Percentiles rank a stretch among this genome's conserved stretches.
Evolutionary conservation across 805 yeast species (phyloP).

Genomic region (Candida oleophila): DNA sequence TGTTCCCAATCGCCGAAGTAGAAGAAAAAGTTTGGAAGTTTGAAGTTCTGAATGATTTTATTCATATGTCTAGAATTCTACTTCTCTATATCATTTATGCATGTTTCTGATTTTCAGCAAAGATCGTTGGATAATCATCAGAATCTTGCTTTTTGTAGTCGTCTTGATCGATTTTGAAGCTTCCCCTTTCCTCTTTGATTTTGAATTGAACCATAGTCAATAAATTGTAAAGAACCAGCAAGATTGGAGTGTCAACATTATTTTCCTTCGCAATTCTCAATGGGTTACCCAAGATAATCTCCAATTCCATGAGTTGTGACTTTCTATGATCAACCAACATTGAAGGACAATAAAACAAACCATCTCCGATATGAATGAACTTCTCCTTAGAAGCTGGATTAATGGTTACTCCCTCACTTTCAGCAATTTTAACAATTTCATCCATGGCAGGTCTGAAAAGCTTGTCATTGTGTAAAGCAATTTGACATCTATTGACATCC

Average conservation of each 20-base stretch:
- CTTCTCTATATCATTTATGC: background rate
- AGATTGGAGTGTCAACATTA: constrained; percentile 53
- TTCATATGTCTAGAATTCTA: too few relatives aligned
- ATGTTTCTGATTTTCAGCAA: constrained; percentile 8
- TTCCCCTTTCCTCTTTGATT: constrained; percentile 56
- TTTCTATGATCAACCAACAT: constrained; percentile 40
- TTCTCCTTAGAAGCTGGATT: constrained; percentile 47
- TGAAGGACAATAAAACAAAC: constrained; percentile 40
- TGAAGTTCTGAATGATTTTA: too few relatives aligned
- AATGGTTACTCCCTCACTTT: constrained; percentile 61
- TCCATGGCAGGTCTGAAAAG: constrained; percentile 59
- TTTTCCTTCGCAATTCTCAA: constrained; percentile 37
- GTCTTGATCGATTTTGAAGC: constrained; percentile 23
- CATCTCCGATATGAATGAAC: constrained; percentile 51
- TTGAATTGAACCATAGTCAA: constrained; percentile 61
- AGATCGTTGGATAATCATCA: constrained; percentile 18
- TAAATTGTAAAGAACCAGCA: constrained; percentile 56
- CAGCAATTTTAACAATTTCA: constrained; percentile 65
- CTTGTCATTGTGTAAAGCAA: constrained; percentile 27
- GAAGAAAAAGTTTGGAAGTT: too few relatives aligned
- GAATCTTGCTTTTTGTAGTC: constrained; percentile 17
- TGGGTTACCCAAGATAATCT: constrained; percentile 41
- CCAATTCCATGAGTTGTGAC: constrained; percentile 37
- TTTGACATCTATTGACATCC: constrained; percentile 37
- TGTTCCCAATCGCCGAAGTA: too few relatives aligned